These are phyloP conservation scores for Microsporum ferrugineum DNA, from an alignment of 2,329 filamentous ascomycete genomes.

Conservation along the genomic window DNA sequence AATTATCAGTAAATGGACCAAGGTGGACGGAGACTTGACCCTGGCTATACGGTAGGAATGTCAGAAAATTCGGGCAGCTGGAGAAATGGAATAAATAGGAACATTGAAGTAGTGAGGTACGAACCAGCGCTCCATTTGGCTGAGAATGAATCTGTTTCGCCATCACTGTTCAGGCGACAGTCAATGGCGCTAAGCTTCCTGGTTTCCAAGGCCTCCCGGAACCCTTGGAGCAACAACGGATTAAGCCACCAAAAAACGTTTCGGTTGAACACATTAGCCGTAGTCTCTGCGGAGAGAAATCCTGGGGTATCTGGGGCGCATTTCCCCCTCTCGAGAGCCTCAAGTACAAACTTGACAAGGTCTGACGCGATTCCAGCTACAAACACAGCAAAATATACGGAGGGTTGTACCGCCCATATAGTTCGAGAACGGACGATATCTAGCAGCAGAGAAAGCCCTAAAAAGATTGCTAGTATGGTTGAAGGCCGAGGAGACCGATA, in stretches of 20 bases:
- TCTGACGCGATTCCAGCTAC: background rate
- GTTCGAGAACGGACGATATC: background rate
- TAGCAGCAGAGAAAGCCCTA: background rate
- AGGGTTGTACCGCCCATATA: background rate
- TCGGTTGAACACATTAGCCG: background rate
- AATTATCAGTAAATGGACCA: background rate
- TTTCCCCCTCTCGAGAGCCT: background rate
- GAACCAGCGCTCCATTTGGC: background rate
- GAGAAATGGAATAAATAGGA: background rate
- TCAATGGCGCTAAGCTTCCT: conserved; percentile 23
- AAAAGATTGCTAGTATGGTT: background rate
- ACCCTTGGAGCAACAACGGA: background rate
- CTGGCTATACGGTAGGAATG: background rate
- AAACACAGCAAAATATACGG: background rate
- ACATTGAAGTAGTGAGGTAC: background rate
- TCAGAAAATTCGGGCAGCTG: too few species aligned
- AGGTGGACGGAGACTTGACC: background rate
- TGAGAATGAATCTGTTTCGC: background rate
- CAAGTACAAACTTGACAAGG: background rate
- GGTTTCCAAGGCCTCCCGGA: conserved; percentile 14
- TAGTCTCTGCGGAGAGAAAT: background rate
- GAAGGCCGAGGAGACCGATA: background rate
- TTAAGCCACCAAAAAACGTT: background rate
- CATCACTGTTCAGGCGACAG: conserved; percentile 5
- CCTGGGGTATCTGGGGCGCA: background rate